phyloP scores from a whole-genome alignment of 192 early-diverging fungal species.

The Coemansia sp. region DNA sequence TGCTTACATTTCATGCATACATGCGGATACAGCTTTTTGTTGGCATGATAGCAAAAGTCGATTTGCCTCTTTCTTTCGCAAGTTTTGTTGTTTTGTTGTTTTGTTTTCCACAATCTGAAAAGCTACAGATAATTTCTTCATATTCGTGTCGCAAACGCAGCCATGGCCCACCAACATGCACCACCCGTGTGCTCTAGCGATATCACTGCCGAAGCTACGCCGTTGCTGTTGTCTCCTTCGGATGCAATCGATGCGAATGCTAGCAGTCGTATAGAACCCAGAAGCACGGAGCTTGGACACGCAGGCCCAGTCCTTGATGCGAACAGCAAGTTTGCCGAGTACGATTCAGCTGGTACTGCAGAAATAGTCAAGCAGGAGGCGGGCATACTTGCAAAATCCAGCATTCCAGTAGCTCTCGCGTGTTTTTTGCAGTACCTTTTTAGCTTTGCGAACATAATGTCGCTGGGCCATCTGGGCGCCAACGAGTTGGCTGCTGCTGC shows the following conservation, averaged over 20 bases:
- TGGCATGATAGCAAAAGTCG: too few relatives aligned
- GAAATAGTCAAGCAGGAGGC: not conserved
- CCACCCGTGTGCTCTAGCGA: not conserved
- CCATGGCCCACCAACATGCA: not conserved
- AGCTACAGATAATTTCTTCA: too few relatives aligned
- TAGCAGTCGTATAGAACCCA: not conserved
- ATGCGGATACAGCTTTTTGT: too few relatives aligned
- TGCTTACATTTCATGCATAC: too few relatives aligned
- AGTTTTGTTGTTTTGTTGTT: too few relatives aligned
- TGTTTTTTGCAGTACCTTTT: constrained; percentile 64
- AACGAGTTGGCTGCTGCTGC: constrained; percentile 66
- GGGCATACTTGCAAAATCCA: not conserved
- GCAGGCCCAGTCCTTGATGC: constrained; percentile 16
- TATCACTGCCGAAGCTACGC: constrained; percentile 14
- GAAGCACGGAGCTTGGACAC: not conserved
- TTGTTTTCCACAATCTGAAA: not conserved
- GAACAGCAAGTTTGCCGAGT: not conserved
- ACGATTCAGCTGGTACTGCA: not conserved
- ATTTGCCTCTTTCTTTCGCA: too few relatives aligned
- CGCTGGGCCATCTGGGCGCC: constrained; percentile 60
- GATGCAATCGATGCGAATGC: not conserved
- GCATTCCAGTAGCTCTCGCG: constrained; percentile 57
- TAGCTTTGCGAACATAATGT: constrained; percentile 61
- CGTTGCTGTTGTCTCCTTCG: constrained; percentile 7
- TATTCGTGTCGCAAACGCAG: not conserved